Base-by-base conservation (phyloP, 805 yeast species). In the Ogataea trehalophila region DNA sequence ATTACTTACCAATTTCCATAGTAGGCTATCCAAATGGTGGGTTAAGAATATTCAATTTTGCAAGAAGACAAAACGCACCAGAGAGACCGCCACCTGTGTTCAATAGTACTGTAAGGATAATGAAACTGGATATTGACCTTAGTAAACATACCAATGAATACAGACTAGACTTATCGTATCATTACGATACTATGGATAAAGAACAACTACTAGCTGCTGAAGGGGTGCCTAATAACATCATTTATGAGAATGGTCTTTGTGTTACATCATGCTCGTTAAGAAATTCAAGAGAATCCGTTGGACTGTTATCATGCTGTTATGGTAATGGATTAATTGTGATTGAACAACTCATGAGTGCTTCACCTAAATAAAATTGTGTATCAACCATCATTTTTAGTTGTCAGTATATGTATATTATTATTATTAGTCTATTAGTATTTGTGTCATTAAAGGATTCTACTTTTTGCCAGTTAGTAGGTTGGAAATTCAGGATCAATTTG, bases 401-500 rank as follows among this genome's bases (percentile, higher is more conserved):
- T 17, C 5, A 5, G 7, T 5, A n/a, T 14, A 15, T 15, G 9
- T 15, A 15, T 20, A 41, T 18, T 41, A 33, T 41, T 39, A 23
- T 15, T 17, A 33, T 37, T 17, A 22, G 13, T 26, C 6, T 35
- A 13, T 35, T 42, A 11, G 39, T 42, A 6, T 29, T 37, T 18
- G 20, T 20, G 4, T 20, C 20, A 4, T 20, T 20, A 20, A 20
- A 20, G 20, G 20, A 3, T 20, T 20, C 4, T n/a, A n/a, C n/a
- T 20, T 20, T 20, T 20, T 33, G 7, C 15, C 26, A 23, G n/a
- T 35, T 65, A 87, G 56, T 87, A 88, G 37, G 72, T 72, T 11
- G 95, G 95, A 42, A 88, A 71, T 0, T 56, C 52, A 0, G 72
- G 66, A 55, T 90, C 92, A 2, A 87, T 69, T 1, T 71, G 69